Base-by-base conservation (phyloP, 768 basidiomycete species). In the Pleurotus cornucopiae region DNA sequence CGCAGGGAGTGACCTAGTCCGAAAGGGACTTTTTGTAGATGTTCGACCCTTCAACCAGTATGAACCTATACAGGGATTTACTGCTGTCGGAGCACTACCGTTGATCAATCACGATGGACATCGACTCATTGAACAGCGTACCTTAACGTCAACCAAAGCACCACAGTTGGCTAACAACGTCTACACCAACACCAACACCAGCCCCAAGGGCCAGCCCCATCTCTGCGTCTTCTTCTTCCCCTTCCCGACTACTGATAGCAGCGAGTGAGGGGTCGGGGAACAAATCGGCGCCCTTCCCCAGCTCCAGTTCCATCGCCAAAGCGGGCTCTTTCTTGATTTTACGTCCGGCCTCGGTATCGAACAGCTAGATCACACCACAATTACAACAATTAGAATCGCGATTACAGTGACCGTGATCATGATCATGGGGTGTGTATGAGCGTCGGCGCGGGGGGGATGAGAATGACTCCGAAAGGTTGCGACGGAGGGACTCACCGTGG, bases 301-400 rank as follows among this genome's bases (percentile, higher is more conserved):
- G 49, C 23, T 60, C 71, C 56, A 76, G 62, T 20, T 77, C 79
- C 60, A 78, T 72, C 38, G 72, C 77, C 44, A 84, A 63, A n/a
- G 81, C 75, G 5, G 80, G 95, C 46, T 94, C 89, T 64, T 84
- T 86, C 66, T 86, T 91, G 45, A 96, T 86, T 60, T 84, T 88
- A 49, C 91, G 76, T 59, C 82, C 85, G 26, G 78, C 74, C 64
- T 97, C 95, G 0, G 89, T 89, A 37, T 95, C 91, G 61, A 95
- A 88, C 26, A 98, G 77, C 94, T 97, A 34, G 1, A 34, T 34
- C 7, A 9, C 30, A 3, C 30, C 30, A 34, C 30, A 34, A 34
- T 6, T 6, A 65, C 18, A 30, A 5, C 16, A 47, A 49, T 34
- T 9, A 34, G 3, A 9, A 34, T 34, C 7, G 9, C 7, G 9